Base-by-base conservation (phyloP, 2,329 filamentous ascomycete species). In the Leptographium lundbergii region DNA sequence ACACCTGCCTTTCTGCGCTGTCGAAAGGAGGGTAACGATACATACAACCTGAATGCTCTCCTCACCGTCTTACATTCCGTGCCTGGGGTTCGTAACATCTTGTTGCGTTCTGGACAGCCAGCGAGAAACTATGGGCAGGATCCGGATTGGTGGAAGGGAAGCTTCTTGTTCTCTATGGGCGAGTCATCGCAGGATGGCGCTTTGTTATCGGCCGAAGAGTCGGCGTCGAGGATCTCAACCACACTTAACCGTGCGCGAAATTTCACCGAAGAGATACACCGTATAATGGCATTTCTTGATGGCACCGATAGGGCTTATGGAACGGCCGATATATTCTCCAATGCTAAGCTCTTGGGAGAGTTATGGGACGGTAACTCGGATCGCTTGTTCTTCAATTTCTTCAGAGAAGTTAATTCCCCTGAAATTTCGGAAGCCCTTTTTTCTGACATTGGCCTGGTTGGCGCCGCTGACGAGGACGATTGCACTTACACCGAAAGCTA, bases 231-330 rank as follows among this genome's bases (percentile, higher is more conserved):
- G 36, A 69, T 68, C 54, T 68, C 50, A 11, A 19, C 47, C 19
- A 29, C n/a, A 25, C 34, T 10, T 14, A 24, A 22, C n/a, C n/a
- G 13, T 6, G 74, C 25, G 66, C 29, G 74, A 14, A 68, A 73
- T 22, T 73, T 81, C 60, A 69, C 72, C 57, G 74, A 81, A 27
- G 83, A 86, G 66, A 63, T 85, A 2, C 82, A 85, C 63, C 79
- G 83, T 17, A 68, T 86, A 6, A 77, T 86, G 72, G 82, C 81
- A 11, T 85, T 86, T 61, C 73, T 86, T 3, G 82, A 86, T 59
- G 72, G 69, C 11, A 83, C 82, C 0, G 79, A 85, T 29, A 75
- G 84, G 51, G 79, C 77, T 51, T 85, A 84, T 63, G 83, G 80
- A 17, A 80, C 78, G 0, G 76, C 75, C 25, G 79, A 81, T 59